Conservation (phyloP, 768 basidiomycete species). For the Phylloporus sp. region DNA sequence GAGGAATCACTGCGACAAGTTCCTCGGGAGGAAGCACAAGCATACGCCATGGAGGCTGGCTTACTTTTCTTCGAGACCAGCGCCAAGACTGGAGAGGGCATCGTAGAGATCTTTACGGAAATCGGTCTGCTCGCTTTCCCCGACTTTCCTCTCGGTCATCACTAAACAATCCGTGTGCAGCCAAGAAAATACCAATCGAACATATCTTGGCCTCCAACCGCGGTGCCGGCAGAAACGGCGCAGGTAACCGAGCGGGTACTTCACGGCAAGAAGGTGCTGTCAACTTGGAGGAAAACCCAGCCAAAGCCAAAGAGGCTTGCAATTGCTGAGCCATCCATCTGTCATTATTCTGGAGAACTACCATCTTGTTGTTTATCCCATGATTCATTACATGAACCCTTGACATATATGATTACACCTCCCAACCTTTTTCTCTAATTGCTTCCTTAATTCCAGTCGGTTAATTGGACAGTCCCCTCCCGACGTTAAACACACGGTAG, state of each 20-base stretch:
- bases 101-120: slow-evolving; percentile 96
- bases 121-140: slow-evolving; percentile 60
- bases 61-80: slow-evolving; percentile 96
- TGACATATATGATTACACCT: slow-evolving; percentile 25
- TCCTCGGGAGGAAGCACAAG: slow-evolving; percentile 89
- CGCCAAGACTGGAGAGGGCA: slow-evolving; percentile 94
- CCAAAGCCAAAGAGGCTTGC: slow-evolving; percentile 72
- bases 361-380: slow-evolving; percentile 17
- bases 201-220: slow-evolving; percentile 85
- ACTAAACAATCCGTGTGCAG: slow-evolving; percentile 32
- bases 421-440: slow-evolving; percentile 22
- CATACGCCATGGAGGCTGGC: slow-evolving; percentile 93
- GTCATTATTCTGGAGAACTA: slow-evolving; percentile 14
- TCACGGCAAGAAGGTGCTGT: slow-evolving; percentile 52
- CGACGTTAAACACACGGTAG: background rate
- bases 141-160: background rate
- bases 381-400: slow-evolving; percentile 17
- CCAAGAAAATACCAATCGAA: slow-evolving; percentile 89
- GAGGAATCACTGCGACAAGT: slow-evolving; percentile 86
- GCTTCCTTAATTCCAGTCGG: slow-evolving; percentile 23
- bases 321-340: slow-evolving; percentile 54
- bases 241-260: slow-evolving; percentile 47
- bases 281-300: slow-evolving; percentile 61
- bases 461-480: slow-evolving; percentile 7
- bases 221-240: slow-evolving; percentile 56